Evolutionary conservation across 1,284 basidiomycete species (phyloP).

Genomic region (Melanopsichium pennsylvanicum): DNA sequence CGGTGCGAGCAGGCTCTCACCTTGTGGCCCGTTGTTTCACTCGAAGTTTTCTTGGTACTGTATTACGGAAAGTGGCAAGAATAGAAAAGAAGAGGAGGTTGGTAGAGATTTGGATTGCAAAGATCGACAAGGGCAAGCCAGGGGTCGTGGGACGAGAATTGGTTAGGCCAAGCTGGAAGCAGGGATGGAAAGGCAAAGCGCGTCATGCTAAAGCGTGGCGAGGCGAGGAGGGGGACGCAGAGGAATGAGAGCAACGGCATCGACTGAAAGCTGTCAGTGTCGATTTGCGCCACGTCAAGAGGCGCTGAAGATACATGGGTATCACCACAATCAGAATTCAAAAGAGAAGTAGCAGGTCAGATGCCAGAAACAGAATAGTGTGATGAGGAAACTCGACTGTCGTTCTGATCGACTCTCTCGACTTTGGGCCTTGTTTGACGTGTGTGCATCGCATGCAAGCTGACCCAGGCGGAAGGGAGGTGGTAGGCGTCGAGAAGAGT

Average conservation of each 20-base stretch:
- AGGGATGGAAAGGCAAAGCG: slow-evolving; percentile 12
- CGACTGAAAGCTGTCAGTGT: slow-evolving; percentile 10
- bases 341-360: background rate
- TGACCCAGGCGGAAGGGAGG: background rate
- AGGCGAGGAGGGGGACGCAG: slow-evolving; percentile 14
- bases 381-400: background rate
- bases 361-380: background rate
- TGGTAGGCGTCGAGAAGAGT: background rate
- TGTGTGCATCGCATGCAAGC: slow-evolving; percentile 4
- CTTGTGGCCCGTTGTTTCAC: too few relatives aligned
- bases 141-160: slow-evolving; percentile 12
- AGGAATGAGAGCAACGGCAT: slow-evolving; percentile 17
- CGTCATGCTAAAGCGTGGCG: slow-evolving; percentile 4
- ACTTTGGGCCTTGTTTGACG: slow-evolving; percentile 11
- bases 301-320: background rate
- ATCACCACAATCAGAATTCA: background rate
- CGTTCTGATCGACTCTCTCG: slow-evolving; percentile 1
- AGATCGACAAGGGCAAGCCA: slow-evolving; percentile 9
- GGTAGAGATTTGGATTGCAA: slow-evolving; percentile 7
- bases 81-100: background rate
- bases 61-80: too few relatives aligned
- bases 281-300: slow-evolving; percentile 13
- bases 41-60: too few relatives aligned
- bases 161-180: slow-evolving; percentile 23
- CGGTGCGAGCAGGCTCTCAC: too few relatives aligned